Evolutionary conservation across 345 rosid genomes (phyloP).

Genomic region (Moricandia moricandioides): DNA sequence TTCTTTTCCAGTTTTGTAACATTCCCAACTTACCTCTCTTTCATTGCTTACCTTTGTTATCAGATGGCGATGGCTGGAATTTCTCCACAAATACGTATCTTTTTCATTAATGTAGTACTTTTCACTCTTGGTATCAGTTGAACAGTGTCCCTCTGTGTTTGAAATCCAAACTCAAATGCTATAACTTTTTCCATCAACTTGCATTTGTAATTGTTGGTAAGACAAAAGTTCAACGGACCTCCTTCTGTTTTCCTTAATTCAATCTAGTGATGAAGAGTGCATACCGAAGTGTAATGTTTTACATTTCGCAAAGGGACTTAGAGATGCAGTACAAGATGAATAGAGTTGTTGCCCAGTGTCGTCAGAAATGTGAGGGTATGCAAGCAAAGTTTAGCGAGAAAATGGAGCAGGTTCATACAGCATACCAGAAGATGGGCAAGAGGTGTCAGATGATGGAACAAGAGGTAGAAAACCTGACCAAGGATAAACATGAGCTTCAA

Average conservation of each 20-base stretch:
- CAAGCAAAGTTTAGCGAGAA: constrained; percentile 91
- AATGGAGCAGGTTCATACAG: constrained; percentile 83
- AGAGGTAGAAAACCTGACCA: constrained; percentile 75
- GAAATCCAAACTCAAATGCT: background rate
- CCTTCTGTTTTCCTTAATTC: constrained; percentile 44
- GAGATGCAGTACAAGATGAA: constrained; percentile 95
- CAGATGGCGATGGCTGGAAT: constrained; percentile 97
- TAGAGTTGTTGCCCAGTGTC: constrained; percentile 70
- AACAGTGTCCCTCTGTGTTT: background rate
- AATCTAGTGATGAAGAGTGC: constrained; percentile 86
- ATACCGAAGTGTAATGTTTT: constrained; percentile 87
- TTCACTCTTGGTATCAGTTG: too few relatives aligned
- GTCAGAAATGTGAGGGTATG: constrained; percentile 89
- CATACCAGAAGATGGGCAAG: constrained; percentile 85
- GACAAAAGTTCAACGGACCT: constrained; percentile 11
- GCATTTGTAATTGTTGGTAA: background rate
- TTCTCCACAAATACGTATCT: constrained; percentile 95
- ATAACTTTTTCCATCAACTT: background rate
- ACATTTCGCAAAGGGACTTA: constrained; percentile 77
- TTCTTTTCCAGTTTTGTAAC: constrained; percentile 3
- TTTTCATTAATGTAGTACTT: too few relatives aligned
- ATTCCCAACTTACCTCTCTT: constrained; percentile 10
- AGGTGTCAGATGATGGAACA: constrained; percentile 92
- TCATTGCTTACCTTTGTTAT: constrained; percentile 22
- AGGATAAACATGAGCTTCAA: constrained; percentile 95